Percentiles rank a stretch among this genome's conserved stretches.
Evolutionary conservation across 75 land plant genomes (phyloP).

Genomic region (Adiantum capillusveneris): DNA sequence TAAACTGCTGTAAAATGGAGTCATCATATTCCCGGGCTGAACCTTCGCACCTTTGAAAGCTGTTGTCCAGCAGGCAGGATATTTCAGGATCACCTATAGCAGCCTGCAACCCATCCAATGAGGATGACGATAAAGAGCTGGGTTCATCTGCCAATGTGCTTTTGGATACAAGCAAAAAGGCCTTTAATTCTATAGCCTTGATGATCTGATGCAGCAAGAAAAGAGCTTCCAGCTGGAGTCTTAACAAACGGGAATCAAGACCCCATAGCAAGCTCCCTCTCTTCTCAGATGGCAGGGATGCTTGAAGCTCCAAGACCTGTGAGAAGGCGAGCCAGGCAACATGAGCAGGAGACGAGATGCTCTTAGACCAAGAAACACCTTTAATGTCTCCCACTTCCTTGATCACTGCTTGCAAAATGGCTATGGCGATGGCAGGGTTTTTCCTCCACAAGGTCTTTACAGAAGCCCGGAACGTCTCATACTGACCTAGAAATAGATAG

Average conservation of each 20-base stretch:
- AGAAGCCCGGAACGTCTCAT: constrained; percentile 75
- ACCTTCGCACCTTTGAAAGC: too few species aligned
- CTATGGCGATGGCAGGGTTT: constrained; percentile 44
- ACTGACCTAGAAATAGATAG: constrained; percentile 78
- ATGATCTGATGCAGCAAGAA: constrained; percentile 28
- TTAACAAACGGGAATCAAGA: constrained; percentile 21
- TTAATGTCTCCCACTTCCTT: constrained; percentile 40
- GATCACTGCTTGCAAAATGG: constrained; percentile 57
- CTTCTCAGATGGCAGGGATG: constrained; percentile 7
- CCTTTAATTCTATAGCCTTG: background rate
- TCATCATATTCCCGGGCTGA: too few species aligned
- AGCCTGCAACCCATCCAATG: background rate
- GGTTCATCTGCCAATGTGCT: too few species aligned
- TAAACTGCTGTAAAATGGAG: too few species aligned
- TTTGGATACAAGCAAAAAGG: too few species aligned
- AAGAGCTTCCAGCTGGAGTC: constrained; percentile 40
- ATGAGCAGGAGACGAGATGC: constrained; percentile 60
- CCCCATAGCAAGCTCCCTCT: constrained; percentile 8
- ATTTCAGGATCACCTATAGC: too few species aligned
- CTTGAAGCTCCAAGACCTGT: constrained; percentile 41
- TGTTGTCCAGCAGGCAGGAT: too few species aligned
- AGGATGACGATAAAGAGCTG: background rate
- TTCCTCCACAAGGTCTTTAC: constrained; percentile 41
- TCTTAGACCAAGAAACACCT: constrained; percentile 46
- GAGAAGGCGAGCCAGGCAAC: constrained; percentile 56